These are phyloP conservation scores for Colletotrichum sp. DNA, from an alignment of 2,329 filamentous ascomycete genomes.

Conservation along the genomic window DNA sequence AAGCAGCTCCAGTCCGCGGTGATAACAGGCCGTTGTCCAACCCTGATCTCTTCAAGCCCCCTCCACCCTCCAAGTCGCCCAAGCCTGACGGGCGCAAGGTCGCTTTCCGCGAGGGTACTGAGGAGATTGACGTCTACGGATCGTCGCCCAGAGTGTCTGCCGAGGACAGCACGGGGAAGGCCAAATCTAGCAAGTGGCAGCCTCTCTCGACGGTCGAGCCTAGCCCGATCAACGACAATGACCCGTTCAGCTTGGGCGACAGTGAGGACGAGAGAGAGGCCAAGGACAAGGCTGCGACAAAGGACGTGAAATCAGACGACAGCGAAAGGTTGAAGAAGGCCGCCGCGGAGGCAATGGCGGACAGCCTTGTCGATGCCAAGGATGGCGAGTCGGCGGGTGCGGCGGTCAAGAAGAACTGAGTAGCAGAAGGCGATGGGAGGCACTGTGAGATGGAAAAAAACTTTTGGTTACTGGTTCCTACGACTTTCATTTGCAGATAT, in stretches of 20 bases:
- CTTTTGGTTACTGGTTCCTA: neutral
- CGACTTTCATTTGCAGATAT: constrained; percentile 21
- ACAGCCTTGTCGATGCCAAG: constrained; percentile 53
- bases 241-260: constrained; percentile 95
- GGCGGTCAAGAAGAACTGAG: constrained; percentile 39
- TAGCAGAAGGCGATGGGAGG: neutral
- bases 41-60: constrained; percentile 79
- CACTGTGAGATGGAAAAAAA: neutral
- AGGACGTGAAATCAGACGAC: constrained; percentile 60
- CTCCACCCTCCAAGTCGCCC: constrained; percentile 57
- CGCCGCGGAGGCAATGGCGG: constrained; percentile 65
- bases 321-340: constrained; percentile 69
- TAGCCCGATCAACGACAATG: constrained; percentile 69
- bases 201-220: constrained; percentile 84
- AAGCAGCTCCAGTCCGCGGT: constrained; percentile 56
- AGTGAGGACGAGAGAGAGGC: constrained; percentile 89
- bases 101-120: constrained; percentile 67
- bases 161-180: constrained; percentile 54
- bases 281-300: constrained; percentile 64
- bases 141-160: constrained; percentile 61
- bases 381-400: constrained; percentile 35
- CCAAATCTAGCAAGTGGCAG: constrained; percentile 94
- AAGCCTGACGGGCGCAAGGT: constrained; percentile 58
- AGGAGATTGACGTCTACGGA: constrained; percentile 82
- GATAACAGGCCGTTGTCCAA: constrained; percentile 71